phyloP scores from a whole-genome alignment of 1,284 basidiomycete species.

The Ceratobasidium sp. region DNA sequence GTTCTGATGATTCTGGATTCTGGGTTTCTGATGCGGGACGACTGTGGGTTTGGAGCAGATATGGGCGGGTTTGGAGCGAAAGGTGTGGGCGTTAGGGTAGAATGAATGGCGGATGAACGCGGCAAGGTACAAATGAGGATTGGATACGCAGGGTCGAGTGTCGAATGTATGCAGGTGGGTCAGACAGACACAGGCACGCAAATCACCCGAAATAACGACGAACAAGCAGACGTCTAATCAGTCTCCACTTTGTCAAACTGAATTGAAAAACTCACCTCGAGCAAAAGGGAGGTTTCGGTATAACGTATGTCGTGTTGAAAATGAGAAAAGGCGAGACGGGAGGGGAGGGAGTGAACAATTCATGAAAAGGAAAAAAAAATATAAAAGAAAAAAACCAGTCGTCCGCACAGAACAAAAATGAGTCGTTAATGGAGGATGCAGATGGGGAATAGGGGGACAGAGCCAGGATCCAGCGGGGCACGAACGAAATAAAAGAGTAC shows the following conservation, averaged over 20 bases:
- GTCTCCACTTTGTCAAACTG: not conserved
- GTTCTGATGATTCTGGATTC: not conserved
- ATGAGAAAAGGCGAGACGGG: not conserved
- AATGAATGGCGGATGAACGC: not conserved
- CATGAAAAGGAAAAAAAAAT: not conserved
- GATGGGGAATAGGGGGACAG: not conserved
- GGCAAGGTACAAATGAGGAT: not conserved
- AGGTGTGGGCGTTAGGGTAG: not conserved
- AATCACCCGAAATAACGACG: not conserved
- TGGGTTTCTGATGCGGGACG: constrained; percentile 16
- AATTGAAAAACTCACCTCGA: constrained; percentile 1
- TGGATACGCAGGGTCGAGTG: not conserved
- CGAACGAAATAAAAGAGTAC: constrained; percentile 6
- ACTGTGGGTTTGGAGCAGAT: no score
- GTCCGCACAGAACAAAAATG: constrained; percentile 1
- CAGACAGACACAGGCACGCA: not conserved
- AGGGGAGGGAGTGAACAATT: no score
- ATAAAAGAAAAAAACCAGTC: not conserved
- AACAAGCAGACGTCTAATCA: not conserved
- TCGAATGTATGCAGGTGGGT: not conserved
- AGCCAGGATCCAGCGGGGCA: constrained; percentile 10
- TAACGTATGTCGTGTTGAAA: constrained; percentile 14
- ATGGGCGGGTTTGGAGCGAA: not conserved
- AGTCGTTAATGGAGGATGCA: constrained; percentile 2
- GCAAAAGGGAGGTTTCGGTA: not conserved